phyloP scores from a whole-genome alignment of 805 yeast species.

The Candida anglica region DNA sequence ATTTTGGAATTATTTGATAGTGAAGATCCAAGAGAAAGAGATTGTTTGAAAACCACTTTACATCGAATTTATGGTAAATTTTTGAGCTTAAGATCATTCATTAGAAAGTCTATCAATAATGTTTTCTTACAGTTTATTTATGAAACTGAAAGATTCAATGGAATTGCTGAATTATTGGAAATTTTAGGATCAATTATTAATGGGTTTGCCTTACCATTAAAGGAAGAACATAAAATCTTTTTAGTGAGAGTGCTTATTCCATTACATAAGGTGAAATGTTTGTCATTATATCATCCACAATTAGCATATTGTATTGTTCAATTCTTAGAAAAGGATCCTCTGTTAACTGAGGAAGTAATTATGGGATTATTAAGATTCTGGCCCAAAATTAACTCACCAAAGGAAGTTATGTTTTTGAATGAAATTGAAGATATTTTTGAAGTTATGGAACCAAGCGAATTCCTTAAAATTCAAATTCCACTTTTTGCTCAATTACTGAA shows the following conservation, averaged over 20 bases:
- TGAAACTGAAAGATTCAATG: constrained; percentile 94
- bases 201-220: constrained; percentile 95
- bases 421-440: constrained; percentile 97
- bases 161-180: constrained; percentile 91
- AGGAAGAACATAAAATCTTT: constrained; percentile 94
- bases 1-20: constrained; percentile 88
- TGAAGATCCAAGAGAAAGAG: constrained; percentile 96
- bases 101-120: constrained; percentile 85
- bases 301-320: constrained; percentile 96
- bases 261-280: constrained; percentile 83
- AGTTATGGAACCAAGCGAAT: constrained; percentile 91
- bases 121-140: constrained; percentile 90
- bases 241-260: constrained; percentile 84
- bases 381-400: constrained; percentile 95
- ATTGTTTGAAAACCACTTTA: constrained; percentile 88
- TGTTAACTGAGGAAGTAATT: constrained; percentile 91
- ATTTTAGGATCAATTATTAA: constrained; percentile 94
- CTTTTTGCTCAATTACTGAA: constrained; percentile 89
- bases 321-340: constrained; percentile 90
- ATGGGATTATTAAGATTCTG: constrained; percentile 90
- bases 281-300: constrained; percentile 93
- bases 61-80: constrained; percentile 97
- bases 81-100: constrained; percentile 81
- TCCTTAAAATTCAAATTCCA: constrained; percentile 87
- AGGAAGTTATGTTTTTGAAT: constrained; percentile 92